Conservation (phyloP, 208 protist genomes). For the Crithidia expoeki region DNA sequence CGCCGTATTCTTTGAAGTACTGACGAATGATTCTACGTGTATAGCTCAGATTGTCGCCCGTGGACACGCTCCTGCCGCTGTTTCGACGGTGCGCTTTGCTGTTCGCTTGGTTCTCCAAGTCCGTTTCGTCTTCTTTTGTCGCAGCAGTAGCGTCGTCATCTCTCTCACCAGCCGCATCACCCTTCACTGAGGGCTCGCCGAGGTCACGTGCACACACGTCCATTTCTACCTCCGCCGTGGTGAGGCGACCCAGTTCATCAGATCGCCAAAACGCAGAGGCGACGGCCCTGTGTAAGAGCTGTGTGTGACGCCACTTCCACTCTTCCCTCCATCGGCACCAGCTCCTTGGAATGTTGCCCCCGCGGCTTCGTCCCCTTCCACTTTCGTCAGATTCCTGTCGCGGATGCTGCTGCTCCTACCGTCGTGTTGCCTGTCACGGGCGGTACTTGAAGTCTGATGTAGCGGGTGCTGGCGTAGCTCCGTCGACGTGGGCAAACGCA, state of each 20-base stretch:
- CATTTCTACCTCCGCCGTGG: slow-evolving; percentile 60
- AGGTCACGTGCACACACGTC: slow-evolving; percentile 43
- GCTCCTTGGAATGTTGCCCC: too few species aligned
- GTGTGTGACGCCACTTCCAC: too few species aligned
- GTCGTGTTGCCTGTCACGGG: too few species aligned
- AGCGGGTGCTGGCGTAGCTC: slow-evolving; percentile 9
- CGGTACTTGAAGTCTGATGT: too few species aligned
- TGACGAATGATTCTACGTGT: slow-evolving; percentile 43
- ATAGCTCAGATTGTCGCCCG: slow-evolving; percentile 56
- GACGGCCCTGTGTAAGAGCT: neutral
- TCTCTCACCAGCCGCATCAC: neutral
- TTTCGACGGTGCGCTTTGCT: too few species aligned
- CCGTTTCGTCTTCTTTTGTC: neutral
- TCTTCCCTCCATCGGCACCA: too few species aligned
- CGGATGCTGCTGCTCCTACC: neutral
- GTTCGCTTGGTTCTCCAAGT: neutral
- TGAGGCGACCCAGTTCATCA: slow-evolving; percentile 44
- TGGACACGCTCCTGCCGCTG: neutral
- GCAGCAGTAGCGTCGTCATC: neutral
- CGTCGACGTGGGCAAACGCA: slow-evolving; percentile 28
- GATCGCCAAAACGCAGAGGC: slow-evolving; percentile 21
- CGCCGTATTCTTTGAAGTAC: slow-evolving; percentile 68
- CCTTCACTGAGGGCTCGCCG: neutral
- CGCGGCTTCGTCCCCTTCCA: too few species aligned
- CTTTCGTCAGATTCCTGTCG: neutral